Base-by-base conservation (phyloP, 2,329 filamentous ascomycete species). In the Ramularia endophylla region DNA sequence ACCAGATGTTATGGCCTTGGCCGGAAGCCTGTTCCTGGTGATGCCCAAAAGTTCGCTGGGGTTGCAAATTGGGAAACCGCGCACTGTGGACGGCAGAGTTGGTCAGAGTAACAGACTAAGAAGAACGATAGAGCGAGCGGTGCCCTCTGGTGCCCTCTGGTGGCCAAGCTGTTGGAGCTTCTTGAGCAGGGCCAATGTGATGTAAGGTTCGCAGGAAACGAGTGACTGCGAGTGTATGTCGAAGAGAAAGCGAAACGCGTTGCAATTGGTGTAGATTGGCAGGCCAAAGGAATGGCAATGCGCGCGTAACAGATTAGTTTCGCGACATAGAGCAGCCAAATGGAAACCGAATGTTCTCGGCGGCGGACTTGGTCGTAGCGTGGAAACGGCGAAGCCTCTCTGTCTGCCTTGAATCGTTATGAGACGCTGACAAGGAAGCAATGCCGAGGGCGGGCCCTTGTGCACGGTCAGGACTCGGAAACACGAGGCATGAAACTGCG, bases 401-500 rank as follows among this genome's bases (percentile, higher is more conserved):
- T 28, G 44, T 37, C 44, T 43, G 40, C 36, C 40, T 40, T 46
- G 44, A 46, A 38, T 46, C 36, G 49, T 31, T 27, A 46, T 31
- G 36, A 41, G 34, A 38, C 31, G 40, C 41, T 48, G 47, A 48
- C 48, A 44, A 43, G 51, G 50, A 47, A 45, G 47, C 41, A 41
- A 40, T 47, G 49, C 51, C 48, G 51, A 44, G 42, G 13, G 17
- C 36, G 37, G 43, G 47, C 41, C 43, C 47, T 52, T 48, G 51
- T 48, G n/a, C n/a, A n/a, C 47, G 43, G 45, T 47, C 49, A 47
- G 41, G 40, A 50, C 48, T 53, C 38, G 46, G 46, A 54, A 52
- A 54, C 43, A 20, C 20, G 53, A 56, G 53, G 53, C 51, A 50
- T 53, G 41, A 49, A 50, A 51, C 41, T 43, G 39, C 38, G 43